Base-by-base conservation (phyloP, 2,329 filamentous ascomycete species). In the Aspergillus pseudoviridinutans region DNA sequence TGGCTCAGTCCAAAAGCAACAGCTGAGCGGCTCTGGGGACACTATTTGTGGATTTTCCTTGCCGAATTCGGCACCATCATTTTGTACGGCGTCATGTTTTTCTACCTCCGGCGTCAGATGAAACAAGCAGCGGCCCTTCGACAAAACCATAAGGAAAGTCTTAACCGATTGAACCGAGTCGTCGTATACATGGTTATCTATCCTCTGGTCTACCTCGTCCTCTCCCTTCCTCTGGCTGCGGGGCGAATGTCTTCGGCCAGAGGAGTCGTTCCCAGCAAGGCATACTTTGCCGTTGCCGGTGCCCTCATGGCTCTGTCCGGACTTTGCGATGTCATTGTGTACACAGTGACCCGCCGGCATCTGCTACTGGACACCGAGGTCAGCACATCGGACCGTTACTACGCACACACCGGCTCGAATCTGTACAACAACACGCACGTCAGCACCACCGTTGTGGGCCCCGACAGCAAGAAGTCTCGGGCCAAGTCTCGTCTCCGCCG, bases 221-320 rank as follows among this genome's bases (percentile, higher is more conserved):
- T 84, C 51, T 89, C 87, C 58, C 78, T 91, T 35, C 87, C 87
- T 0, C 78, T 84, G 10, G 85, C 84, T 1, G 74, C 73, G 4
- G 76, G 73, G 9, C 73, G 76, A 27, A 78, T 78, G 75, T 67
- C 70, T 5, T 70, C 69, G 2, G 72, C 71, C 22, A 65, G 69
- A 4, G 68, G 72, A 20, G 46, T 66, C n/a, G 53, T 62, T 2
- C 69, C 72, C 3, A 72, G 73, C 46, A 68, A 68, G n/a, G 72
- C 74, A 12, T 79, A 79, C 59, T 78, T 82, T 46, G 80, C 78
- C 62, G 71, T 80, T 2, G 78, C 80, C 1, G 82, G 82, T 20
- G 77, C 79, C 4, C 74, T 85, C 62, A 82, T 85, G 67, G 80
- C 81, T 2, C 77, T 79, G 10, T 85, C 82, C 53, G 83, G 83